Percentiles rank a stretch among this genome's conserved stretches.
These are phyloP conservation scores for Metschnikowia henanensis DNA, from an alignment of 805 yeast genomes.

Conservation along the genomic window DNA sequence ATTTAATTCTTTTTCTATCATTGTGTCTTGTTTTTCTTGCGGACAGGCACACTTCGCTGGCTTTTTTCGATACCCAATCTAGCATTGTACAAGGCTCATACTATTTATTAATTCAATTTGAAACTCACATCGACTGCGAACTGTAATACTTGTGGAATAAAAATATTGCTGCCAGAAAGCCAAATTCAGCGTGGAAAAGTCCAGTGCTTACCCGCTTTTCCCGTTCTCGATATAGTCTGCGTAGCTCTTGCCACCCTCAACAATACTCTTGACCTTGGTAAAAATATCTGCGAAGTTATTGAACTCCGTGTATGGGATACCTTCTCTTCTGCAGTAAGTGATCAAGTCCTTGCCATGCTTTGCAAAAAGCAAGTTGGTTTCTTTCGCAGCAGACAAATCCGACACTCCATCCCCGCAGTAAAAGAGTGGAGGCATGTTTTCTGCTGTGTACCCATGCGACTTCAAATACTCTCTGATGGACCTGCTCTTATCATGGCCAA, in stretches of 20 bases:
- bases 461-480: slow-evolving; percentile 59
- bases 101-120: not conserved
- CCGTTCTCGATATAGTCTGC: slow-evolving; percentile 20
- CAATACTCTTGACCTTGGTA: slow-evolving; percentile 53
- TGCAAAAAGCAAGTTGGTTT: slow-evolving; percentile 91
- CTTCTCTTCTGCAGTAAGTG: slow-evolving; percentile 75
- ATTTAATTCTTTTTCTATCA: not conserved
- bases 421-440: slow-evolving; percentile 59
- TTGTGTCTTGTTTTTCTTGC: not conserved
- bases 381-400: slow-evolving; percentile 92
- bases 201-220: too few species aligned
- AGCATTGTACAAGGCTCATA: slow-evolving; percentile 2
- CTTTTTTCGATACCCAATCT: not conserved
- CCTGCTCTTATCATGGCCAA: slow-evolving; percentile 93
- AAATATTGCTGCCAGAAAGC: too few species aligned
- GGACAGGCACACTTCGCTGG: not conserved
- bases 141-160: too few species aligned
- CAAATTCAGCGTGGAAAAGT: too few species aligned
- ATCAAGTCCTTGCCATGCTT: slow-evolving; percentile 90
- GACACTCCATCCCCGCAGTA: slow-evolving; percentile 99
- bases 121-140: not conserved
- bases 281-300: slow-evolving; percentile 74
- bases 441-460: slow-evolving; percentile 28
- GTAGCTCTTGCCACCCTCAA: slow-evolving; percentile 27
- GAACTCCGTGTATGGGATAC: slow-evolving; percentile 84